phyloP scores from a whole-genome alignment of 257 asterid genomes.

The Nicotiana benthamiana region DNA sequence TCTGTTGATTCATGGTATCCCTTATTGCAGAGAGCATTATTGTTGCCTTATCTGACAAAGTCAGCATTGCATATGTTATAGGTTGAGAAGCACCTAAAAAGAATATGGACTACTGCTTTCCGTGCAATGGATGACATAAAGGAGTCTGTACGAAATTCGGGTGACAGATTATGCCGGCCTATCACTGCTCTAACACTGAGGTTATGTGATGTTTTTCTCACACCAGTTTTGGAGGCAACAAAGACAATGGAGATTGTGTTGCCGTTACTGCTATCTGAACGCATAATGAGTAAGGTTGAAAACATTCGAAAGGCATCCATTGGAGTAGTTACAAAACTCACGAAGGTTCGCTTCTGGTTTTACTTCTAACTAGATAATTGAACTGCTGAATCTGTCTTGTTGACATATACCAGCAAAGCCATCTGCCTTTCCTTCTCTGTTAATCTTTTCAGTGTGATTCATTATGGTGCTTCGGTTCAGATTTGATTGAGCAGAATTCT shows the following conservation, averaged over 20 bases:
- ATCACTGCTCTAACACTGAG: slow-evolving; percentile 77
- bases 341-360: slow-evolving; percentile 45
- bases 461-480: background rate
- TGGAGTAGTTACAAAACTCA: slow-evolving; percentile 74
- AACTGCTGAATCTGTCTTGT: background rate
- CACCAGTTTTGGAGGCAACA: slow-evolving; percentile 70
- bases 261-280: slow-evolving; percentile 82
- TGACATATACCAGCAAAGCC: background rate
- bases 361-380: background rate
- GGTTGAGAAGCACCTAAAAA: slow-evolving; percentile 84
- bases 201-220: slow-evolving; percentile 83
- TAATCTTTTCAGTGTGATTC: slow-evolving; percentile 1
- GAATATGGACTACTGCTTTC: slow-evolving; percentile 85
- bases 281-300: slow-evolving; percentile 91
- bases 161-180: slow-evolving; percentile 89
- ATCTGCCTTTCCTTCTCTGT: background rate
- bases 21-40: background rate
- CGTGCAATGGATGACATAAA: slow-evolving; percentile 98
- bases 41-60: slow-evolving; percentile 5
- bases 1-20: background rate
- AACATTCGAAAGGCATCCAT: slow-evolving; percentile 90
- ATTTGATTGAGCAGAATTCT: background rate
- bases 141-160: slow-evolving; percentile 94
- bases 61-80: slow-evolving; percentile 14
- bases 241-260: slow-evolving; percentile 73